phyloP scores from a whole-genome alignment of 345 rosid species.

The Ailanthus altissimus region DNA sequence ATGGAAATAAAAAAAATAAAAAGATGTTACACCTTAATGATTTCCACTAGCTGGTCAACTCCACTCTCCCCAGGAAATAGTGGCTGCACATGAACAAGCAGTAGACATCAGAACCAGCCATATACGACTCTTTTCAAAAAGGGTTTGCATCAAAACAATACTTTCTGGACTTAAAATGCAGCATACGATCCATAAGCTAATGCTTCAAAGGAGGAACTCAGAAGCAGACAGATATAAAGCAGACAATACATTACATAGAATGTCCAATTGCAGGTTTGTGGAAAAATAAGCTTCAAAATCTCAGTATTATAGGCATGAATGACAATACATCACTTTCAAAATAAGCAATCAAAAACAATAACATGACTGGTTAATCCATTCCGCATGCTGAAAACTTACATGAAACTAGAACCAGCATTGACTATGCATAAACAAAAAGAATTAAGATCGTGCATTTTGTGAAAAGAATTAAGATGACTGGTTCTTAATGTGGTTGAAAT shows the following conservation, averaged over 20 bases:
- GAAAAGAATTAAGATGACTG: not conserved
- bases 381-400: not conserved
- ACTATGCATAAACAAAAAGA: not conserved
- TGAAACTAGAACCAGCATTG: not conserved
- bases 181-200: not conserved
- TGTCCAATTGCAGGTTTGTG: not conserved
- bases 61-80: constrained; percentile 97
- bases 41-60: constrained; percentile 96
- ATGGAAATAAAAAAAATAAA: not conserved
- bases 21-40: constrained; percentile 66
- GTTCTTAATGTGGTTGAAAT: not conserved
- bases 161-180: not conserved
- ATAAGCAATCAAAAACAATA: not conserved
- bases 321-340: not conserved
- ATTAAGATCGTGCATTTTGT: constrained; percentile 1
- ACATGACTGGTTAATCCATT: not conserved
- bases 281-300: not conserved
- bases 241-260: not conserved
- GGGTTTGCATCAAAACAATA: not conserved
- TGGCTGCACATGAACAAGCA: constrained; percentile 61
- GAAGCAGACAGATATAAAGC: not conserved
- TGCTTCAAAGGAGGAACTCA: not conserved
- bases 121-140: not conserved
- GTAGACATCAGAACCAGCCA: constrained; percentile 17
- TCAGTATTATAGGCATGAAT: not conserved